phyloP scores from a whole-genome alignment of 2,329 filamentous ascomycete species.

The Cryphonectria naterciae region DNA sequence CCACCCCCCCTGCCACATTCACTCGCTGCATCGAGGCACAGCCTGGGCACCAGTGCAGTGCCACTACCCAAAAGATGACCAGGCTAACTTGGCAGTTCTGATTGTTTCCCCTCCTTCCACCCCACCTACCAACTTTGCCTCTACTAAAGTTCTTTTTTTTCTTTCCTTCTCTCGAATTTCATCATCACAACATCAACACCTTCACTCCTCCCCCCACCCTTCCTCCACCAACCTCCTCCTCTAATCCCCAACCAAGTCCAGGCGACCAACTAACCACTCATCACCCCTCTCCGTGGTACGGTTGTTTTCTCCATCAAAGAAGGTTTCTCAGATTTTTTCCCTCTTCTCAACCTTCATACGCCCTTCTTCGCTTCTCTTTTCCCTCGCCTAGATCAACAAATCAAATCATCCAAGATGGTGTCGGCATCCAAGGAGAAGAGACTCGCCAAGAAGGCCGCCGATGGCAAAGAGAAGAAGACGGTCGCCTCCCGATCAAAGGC shows the following conservation, averaged over 20 bases:
- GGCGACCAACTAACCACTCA: not conserved
- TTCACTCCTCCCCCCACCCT: not conserved
- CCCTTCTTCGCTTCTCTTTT: not conserved
- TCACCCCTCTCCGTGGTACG: not conserved
- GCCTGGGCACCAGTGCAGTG: not conserved
- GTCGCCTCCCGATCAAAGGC: constrained; percentile 68
- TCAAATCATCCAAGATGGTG: constrained; percentile 57
- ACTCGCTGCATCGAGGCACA: constrained; percentile 5
- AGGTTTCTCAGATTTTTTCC: not conserved
- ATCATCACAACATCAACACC: constrained; percentile 12
- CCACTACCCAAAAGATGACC: not conserved
- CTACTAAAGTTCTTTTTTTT: constrained; percentile 13
- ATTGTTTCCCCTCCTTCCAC: constrained; percentile 18
- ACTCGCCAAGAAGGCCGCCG: constrained; percentile 71
- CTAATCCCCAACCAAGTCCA: not conserved
- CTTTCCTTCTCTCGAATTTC: constrained; percentile 6
- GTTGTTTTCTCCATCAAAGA: not conserved
- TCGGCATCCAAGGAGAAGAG: constrained; percentile 74
- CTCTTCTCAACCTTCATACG: not conserved
- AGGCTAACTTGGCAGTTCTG: not conserved
- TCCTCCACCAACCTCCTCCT: not conserved
- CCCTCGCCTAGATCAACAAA: constrained; percentile 2
- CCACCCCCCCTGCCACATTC: not conserved
- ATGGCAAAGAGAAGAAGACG: constrained; percentile 80
- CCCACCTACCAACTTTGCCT: constrained; percentile 14